phyloP scores from a whole-genome alignment of 129 eudicot species.

The Helianthus tuberosus region DNA sequence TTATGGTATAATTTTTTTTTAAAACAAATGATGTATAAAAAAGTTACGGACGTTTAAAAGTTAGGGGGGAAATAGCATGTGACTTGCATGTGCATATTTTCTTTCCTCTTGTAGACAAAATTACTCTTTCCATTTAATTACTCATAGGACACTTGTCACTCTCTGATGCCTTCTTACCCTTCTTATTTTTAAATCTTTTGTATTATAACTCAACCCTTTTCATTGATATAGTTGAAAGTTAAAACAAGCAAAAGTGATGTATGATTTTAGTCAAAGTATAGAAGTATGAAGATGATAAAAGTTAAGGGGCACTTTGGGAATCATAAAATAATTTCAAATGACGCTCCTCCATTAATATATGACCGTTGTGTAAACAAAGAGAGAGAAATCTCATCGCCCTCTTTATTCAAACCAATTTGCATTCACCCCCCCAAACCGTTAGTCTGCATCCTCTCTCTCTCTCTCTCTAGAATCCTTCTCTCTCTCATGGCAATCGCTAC shows the following conservation, averaged over 20 bases:
- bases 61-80: too few relatives aligned
- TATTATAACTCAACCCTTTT: too few relatives aligned
- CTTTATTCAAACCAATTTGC: slow-evolving; percentile 31
- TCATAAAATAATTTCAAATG: slow-evolving; percentile 16
- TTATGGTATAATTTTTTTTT: too few relatives aligned
- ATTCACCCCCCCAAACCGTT: not conserved
- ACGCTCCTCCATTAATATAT: slow-evolving; percentile 40
- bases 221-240: too few relatives aligned
- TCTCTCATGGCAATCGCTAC: slow-evolving; percentile 58
- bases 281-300: not conserved
- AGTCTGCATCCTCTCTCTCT: slow-evolving; percentile 34
- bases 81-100: too few relatives aligned
- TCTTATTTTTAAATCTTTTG: too few relatives aligned
- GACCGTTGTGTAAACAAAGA: slow-evolving; percentile 36
- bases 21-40: too few relatives aligned
- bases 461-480: slow-evolving; percentile 29
- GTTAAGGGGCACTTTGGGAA: not conserved
- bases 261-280: not conserved
- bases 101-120: too few relatives aligned
- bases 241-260: not conserved
- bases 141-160: too few relatives aligned
- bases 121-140: too few relatives aligned
- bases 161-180: too few relatives aligned
- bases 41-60: too few relatives aligned
- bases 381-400: slow-evolving; percentile 27